Evolutionary conservation across 2,329 filamentous ascomycete genomes (phyloP).

Genomic region (Colletotrichum scovillei): DNA sequence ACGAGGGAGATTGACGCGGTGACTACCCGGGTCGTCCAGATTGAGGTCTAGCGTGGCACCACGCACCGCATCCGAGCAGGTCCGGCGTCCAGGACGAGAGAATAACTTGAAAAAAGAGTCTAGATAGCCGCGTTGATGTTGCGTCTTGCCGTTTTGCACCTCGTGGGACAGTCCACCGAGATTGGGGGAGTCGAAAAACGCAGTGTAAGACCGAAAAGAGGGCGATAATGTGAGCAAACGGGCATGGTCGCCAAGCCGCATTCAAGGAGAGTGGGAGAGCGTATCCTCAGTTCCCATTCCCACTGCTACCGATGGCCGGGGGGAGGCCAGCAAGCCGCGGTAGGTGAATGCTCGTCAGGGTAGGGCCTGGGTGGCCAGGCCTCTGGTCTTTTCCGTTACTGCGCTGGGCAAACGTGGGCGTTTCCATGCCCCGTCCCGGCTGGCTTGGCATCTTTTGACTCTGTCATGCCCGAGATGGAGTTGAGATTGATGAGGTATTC

Average conservation of each 20-base stretch:
- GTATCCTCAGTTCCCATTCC: neutral
- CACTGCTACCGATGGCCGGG: constrained; percentile 1
- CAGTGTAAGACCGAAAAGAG: constrained; percentile 1
- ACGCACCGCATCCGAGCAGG: neutral
- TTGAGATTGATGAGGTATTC: too few species aligned
- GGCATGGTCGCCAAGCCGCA: neutral
- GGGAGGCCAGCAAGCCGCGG: neutral
- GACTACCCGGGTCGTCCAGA: constrained; percentile 8
- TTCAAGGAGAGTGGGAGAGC: neutral
- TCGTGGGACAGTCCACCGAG: neutral
- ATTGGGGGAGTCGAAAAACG: neutral
- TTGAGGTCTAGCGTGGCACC: constrained; percentile 17
- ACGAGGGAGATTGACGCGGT: constrained; percentile 18
- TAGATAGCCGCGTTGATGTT: neutral
- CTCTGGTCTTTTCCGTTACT: neutral
- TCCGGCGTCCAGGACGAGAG: neutral
- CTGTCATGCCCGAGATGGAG: neutral
- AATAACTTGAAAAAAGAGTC: neutral
- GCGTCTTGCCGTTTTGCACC: neutral
- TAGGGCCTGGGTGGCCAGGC: neutral
- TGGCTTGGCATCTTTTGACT: neutral
- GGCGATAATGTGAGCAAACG: neutral
- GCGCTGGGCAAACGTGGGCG: constrained; percentile 8
- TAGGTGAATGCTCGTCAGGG: neutral
- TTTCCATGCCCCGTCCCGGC: neutral